A percentile compares a stretch with the other conserved stretches of the same genome.
Evolutionary conservation across 805 yeast species (phyloP).

Genomic region (Candida sanyiensis): DNA sequence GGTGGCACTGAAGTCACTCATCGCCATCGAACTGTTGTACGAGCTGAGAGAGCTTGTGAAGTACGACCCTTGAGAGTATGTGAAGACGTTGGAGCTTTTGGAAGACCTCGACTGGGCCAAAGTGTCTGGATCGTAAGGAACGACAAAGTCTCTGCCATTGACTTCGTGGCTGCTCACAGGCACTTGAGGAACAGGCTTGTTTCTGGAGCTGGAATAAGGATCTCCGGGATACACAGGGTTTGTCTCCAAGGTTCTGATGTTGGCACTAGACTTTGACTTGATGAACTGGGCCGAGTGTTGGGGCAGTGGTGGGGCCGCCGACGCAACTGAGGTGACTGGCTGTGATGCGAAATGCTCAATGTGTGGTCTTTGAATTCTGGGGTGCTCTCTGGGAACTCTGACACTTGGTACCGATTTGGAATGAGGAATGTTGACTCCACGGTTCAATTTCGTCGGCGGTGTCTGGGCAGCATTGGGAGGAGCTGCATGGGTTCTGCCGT

Average conservation of each 20-base stretch:
- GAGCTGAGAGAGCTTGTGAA: slow-evolving; percentile 44
- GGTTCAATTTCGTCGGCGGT: no score
- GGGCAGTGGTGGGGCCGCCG: slow-evolving; percentile 22
- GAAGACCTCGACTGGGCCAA: slow-evolving; percentile 26
- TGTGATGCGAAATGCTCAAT: slow-evolving; percentile 4
- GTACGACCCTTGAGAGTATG: slow-evolving; percentile 39
- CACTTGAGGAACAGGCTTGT: not conserved
- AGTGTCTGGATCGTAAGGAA: slow-evolving; percentile 29
- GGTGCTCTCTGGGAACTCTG: no score
- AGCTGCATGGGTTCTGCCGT: no score
- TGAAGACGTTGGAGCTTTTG: slow-evolving; percentile 23
- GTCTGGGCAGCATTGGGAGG: no score
- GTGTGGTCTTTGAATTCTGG: no score
- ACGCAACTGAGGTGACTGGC: slow-evolving; percentile 5
- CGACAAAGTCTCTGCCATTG: slow-evolving; percentile 24
- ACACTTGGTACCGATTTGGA: slow-evolving; percentile 23
- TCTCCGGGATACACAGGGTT: slow-evolving; percentile 10
- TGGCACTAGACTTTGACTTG: slow-evolving; percentile 22
- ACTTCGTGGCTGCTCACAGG: no score
- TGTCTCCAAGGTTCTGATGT: slow-evolving; percentile 10
- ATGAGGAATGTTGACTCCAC: no score
- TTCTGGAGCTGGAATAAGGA: slow-evolving; percentile 11
- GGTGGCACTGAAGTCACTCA: slow-evolving; percentile 76
- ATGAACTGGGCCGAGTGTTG: slow-evolving; percentile 18
- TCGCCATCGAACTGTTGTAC: slow-evolving; percentile 35